phyloP scores from a whole-genome alignment of 2,329 filamentous ascomycete genomes.

The Venturia oleaginea region DNA sequence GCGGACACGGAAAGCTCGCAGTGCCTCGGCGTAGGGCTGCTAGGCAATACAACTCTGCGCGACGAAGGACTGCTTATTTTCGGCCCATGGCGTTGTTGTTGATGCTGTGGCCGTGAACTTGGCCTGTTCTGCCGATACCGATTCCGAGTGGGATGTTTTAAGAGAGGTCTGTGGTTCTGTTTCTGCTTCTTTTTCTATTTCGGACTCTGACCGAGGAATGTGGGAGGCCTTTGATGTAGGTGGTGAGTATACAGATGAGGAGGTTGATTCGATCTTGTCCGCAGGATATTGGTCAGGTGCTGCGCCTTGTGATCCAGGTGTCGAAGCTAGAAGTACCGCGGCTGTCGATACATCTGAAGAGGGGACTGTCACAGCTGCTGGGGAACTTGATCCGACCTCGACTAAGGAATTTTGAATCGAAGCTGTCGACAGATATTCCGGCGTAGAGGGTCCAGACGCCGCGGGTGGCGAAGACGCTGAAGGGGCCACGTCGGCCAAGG shows the following conservation, averaged over 20 bases:
- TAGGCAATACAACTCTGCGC: not conserved
- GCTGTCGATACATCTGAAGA: not conserved
- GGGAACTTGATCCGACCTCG: not conserved
- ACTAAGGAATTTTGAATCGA: not conserved
- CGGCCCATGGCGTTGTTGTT: not conserved
- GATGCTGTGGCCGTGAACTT: not conserved
- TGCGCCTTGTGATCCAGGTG: not conserved
- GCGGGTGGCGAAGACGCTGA: not conserved
- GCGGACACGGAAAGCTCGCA: not conserved
- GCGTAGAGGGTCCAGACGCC: not conserved
- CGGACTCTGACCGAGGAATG: not conserved
- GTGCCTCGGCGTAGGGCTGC: not conserved
- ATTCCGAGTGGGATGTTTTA: not conserved
- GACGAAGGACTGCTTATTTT: not conserved
- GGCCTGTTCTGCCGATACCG: not conserved
- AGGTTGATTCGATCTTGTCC: not conserved
- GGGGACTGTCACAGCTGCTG: not conserved
- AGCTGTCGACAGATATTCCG: not conserved
- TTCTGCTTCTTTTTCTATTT: not conserved
- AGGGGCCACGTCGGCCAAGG: no score
- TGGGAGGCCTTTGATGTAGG: not conserved
- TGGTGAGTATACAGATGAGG: not conserved
- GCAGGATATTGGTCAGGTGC: not conserved
- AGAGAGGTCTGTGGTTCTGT: not conserved
- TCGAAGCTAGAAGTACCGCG: not conserved